Evolutionary conservation across 2,329 filamentous ascomycete species (phyloP), one percentile per base, ranked within the genome.

Genomic region (Hymenoscyphus scutula): DNA sequence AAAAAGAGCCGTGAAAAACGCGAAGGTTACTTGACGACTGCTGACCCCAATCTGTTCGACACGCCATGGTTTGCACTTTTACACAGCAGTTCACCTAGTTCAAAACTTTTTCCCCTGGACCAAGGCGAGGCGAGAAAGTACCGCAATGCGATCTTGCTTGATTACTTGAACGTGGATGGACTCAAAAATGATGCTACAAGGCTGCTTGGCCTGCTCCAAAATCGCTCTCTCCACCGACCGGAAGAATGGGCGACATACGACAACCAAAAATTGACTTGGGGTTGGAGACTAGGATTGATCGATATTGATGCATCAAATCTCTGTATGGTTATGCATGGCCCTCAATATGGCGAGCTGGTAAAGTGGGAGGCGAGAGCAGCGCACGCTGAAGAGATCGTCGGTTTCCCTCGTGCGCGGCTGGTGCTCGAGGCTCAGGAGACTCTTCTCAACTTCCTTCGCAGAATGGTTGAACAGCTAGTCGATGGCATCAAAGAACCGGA

Each of bases 271-370:
- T 32, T 53, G 29, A 48, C 37, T 53, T 59, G 58, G 48, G 38
- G 56, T 19, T 58, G 56, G 56, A 32, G 30, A 15, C 10, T 29
- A 29, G 56, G 56, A n/a, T 19, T 51, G 5, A 6, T 41, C 17
- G 56, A 58, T 23, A 58, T 58, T 29, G 56, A 58, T 58, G 56
- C 34, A 17, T 58, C 56, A 30, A 30, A 32, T 48, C 51, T 59
- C n/a, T 60, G 61, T 19, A 60, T 60, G 38, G 17, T 62, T 13
- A 62, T 64, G 62, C 19, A 60, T 32, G 60, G 62, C 5, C 29
- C 62, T 19, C n/a, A 30, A 23, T 64, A 62, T 59, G 62, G 62
- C n/a, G 30, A 57, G 17, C n/a, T 64, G 29, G 57, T 62, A 11
- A 5, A 27, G 15, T 64, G 62, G 62, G 53, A 64, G 15, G 2